Percentiles rank a stretch among this genome's conserved stretches.
phyloP scores from a whole-genome alignment of 108 stramenopile genomes.

The Parmales sp. region DNA sequence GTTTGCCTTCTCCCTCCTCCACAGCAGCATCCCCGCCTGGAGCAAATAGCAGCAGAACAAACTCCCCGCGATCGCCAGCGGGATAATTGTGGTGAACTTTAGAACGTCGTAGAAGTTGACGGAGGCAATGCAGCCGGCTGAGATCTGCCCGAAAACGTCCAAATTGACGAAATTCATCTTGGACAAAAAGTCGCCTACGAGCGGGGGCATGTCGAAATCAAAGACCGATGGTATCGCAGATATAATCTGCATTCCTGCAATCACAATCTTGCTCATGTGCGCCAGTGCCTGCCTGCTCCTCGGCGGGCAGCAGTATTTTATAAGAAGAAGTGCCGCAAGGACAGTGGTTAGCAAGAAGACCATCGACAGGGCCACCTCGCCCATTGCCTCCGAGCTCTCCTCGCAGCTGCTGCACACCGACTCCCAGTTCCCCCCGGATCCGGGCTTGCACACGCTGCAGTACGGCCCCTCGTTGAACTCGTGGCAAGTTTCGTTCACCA shows the following conservation, averaged over 20 bases:
- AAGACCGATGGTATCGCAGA: not conserved
- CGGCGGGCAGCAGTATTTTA: not conserved
- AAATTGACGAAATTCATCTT: not conserved
- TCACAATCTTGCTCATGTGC: not conserved
- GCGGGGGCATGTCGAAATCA: not conserved
- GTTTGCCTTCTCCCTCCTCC: not conserved
- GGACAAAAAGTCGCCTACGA: not conserved
- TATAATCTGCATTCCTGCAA: conserved; percentile 2
- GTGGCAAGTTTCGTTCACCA: not conserved
- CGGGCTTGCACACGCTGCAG: not conserved
- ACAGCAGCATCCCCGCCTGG: not conserved
- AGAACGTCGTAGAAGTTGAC: not conserved
- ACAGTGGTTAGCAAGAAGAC: not conserved
- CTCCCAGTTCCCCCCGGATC: conserved; percentile 3
- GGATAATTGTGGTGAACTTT: not conserved
- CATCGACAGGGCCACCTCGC: not conserved
- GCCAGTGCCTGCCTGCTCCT: not conserved
- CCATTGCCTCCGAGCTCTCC: not conserved
- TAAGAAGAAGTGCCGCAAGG: not conserved
- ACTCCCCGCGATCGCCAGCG: not conserved
- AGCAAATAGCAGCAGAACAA: not conserved
- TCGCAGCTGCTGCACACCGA: not conserved
- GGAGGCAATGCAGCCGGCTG: not conserved
- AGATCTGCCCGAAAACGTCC: not conserved
- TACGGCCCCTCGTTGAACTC: not conserved